Conservation (phyloP, 2,329 filamentous ascomycete genomes). For the Diaporthe sp. region DNA sequence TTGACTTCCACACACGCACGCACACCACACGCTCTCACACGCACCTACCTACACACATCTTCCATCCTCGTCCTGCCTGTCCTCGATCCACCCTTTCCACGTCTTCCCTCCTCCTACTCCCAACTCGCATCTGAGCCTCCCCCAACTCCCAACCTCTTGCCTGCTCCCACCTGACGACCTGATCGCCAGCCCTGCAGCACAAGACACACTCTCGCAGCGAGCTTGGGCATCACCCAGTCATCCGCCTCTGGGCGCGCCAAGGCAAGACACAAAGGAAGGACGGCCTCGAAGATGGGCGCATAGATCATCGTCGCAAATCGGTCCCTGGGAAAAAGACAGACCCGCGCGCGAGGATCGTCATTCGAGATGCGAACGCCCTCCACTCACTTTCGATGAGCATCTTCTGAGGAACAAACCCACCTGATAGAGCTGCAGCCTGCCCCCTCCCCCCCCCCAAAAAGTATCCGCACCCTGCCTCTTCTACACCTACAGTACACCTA, state of each 20-base stretch:
- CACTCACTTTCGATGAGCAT: constrained; percentile 28
- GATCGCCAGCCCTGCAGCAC: constrained; percentile 24
- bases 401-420: constrained; percentile 24
- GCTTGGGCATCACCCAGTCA: constrained; percentile 20
- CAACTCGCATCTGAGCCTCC: constrained; percentile 27
- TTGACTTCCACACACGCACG: constrained; percentile 22
- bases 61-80: constrained; percentile 30
- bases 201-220: constrained; percentile 17
- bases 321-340: constrained; percentile 33
- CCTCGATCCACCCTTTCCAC: constrained; percentile 33
- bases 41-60: constrained; percentile 17
- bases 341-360: constrained; percentile 18
- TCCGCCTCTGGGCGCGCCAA: constrained; percentile 27
- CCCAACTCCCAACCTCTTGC: constrained; percentile 21
- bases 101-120: constrained; percentile 22
- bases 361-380: constrained; percentile 35
- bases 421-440: constrained; percentile 28
- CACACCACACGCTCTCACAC: constrained; percentile 8
- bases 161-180: constrained; percentile 3
- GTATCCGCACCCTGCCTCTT: neutral
- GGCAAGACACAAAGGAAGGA: constrained; percentile 30
- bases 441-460: neutral
- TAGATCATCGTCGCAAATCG: constrained; percentile 36
- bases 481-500: constrained; percentile 8
- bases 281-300: constrained; percentile 39